Conservation (phyloP, 1,284 basidiomycete genomes). For the Cutaneotrichosporon sp. region DNA sequence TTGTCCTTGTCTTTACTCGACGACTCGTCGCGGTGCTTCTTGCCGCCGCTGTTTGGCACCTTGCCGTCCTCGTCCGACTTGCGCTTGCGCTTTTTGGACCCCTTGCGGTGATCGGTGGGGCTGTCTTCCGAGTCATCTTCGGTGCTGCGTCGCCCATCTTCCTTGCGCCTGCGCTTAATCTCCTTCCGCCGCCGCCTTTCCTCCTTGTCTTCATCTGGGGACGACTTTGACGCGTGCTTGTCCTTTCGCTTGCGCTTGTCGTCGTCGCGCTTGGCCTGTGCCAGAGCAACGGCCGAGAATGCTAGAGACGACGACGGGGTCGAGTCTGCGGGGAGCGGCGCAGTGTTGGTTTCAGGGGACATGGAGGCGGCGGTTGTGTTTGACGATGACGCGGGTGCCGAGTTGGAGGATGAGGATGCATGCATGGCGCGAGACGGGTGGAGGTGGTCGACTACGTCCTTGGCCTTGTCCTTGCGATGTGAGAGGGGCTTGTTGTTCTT, state of each 20-base stretch:
- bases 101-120: not conserved
- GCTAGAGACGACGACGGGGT: too few species aligned
- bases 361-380: too few species aligned
- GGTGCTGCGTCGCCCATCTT: not conserved
- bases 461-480: too few species aligned
- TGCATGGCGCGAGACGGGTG: too few species aligned
- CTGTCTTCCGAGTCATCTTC: not conserved
- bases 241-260: not conserved
- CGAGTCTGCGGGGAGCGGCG: too few species aligned
- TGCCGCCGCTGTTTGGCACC: not conserved
- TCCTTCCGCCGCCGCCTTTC: conserved; percentile 2
- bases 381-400: too few species aligned
- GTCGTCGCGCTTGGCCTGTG: not conserved
- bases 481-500: too few species aligned
- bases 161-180: conserved; percentile 1
- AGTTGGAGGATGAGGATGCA: too few species aligned
- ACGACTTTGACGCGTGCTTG: too few species aligned
- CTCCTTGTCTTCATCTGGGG: conserved; percentile 3
- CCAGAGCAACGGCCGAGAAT: not conserved
- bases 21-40: too few species aligned
- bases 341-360: too few species aligned
- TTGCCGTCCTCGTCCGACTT: not conserved
- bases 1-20: not conserved
- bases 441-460: too few species aligned
- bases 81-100: not conserved